A percentile compares a stretch with the other conserved stretches of the same genome.
These are phyloP conservation scores for Mayamaea pseudoterrestris DNA, from an alignment of 108 stramenopile species.

Conservation along the genomic window DNA sequence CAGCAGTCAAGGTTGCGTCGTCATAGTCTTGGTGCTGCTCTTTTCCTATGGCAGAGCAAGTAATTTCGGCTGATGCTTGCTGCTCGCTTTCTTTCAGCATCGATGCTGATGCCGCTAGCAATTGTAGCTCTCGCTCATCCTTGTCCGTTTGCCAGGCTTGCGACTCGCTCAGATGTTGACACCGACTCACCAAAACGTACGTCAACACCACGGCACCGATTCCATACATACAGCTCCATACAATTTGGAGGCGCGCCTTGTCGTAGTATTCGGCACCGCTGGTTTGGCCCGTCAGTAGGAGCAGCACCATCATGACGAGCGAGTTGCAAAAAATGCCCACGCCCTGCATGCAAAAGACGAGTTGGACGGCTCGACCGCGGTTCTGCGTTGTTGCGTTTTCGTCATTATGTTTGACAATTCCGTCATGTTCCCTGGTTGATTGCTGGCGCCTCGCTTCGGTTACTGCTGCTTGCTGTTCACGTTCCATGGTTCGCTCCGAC, in stretches of 20 bases:
- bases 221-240: constrained; percentile 46
- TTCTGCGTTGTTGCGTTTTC: not conserved
- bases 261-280: constrained; percentile 9
- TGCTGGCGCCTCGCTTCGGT: no score
- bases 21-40: no score
- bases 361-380: constrained; percentile 41
- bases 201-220: constrained; percentile 34
- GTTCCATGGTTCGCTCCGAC: constrained; percentile 45
- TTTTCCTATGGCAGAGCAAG: no score
- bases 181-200: constrained; percentile 32
- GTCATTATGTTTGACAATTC: not conserved
- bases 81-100: no score
- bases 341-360: constrained; percentile 69
- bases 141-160: constrained; percentile 33
- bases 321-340: constrained; percentile 57
- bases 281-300: constrained; percentile 14
- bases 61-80: no score
- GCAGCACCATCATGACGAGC: constrained; percentile 28
- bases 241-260: constrained; percentile 22
- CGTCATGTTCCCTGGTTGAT: no score
- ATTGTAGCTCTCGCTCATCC: no score
- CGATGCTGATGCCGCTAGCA: no score
- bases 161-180: constrained; percentile 35
- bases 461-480: no score
- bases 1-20: no score